These are phyloP conservation scores for Candida ponderosae DNA, from an alignment of 805 yeast genomes.

Conservation along the genomic window DNA sequence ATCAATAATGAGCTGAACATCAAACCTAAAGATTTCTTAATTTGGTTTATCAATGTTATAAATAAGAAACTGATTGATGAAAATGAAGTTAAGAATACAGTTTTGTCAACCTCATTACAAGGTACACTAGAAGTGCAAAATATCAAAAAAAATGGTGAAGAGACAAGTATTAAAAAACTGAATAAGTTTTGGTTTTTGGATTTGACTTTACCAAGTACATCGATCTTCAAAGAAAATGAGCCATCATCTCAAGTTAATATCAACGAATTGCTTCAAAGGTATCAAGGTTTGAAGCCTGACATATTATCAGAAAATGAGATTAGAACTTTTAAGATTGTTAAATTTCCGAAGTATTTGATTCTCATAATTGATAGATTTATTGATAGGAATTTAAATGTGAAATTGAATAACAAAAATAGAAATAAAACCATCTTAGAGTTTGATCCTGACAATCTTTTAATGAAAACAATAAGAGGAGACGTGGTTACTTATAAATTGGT, in stretches of 20 bases:
- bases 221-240: slow-evolving; percentile 47
- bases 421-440: slow-evolving; percentile 62
- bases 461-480: slow-evolving; percentile 15
- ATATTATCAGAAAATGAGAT: slow-evolving; percentile 26
- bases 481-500: slow-evolving; percentile 32
- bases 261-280: slow-evolving; percentile 34
- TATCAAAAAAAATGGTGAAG: slow-evolving; percentile 11
- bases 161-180: neutral
- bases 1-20: slow-evolving; percentile 28
- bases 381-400: slow-evolving; percentile 24
- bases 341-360: slow-evolving; percentile 46
- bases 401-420: slow-evolving; percentile 29
- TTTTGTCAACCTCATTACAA: slow-evolving; percentile 37
- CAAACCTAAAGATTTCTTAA: slow-evolving; percentile 45
- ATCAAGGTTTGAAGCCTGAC: slow-evolving; percentile 24
- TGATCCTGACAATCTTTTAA: slow-evolving; percentile 32
- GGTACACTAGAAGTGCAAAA: slow-evolving; percentile 39
- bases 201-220: slow-evolving; percentile 50
- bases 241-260: slow-evolving; percentile 47
- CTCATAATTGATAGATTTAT: slow-evolving; percentile 50
- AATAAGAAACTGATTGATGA: slow-evolving; percentile 19
- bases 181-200: slow-evolving; percentile 46
- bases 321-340: slow-evolving; percentile 29
- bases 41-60: slow-evolving; percentile 51
- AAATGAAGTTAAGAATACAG: slow-evolving; percentile 16